phyloP scores from a whole-genome alignment of 345 rosid species.

The Murraya paniculata region DNA sequence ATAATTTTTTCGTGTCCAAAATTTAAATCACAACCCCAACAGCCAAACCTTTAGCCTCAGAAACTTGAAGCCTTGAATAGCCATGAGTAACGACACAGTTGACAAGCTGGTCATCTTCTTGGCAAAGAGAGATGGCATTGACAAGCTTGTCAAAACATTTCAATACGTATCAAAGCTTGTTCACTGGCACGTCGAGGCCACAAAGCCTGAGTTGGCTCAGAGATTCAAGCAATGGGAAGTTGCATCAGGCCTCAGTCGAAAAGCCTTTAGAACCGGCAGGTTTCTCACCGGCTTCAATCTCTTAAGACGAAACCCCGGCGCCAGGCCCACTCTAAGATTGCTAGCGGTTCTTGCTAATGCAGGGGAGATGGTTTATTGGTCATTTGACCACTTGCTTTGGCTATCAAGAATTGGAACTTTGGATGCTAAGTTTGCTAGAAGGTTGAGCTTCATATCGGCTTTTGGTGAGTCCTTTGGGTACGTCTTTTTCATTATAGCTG shows the following conservation, averaged over 20 bases:
- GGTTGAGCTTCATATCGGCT: conserved; percentile 92
- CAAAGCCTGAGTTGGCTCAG: conserved; percentile 47
- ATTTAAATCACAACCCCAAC: background rate
- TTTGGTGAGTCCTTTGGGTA: conserved; percentile 98
- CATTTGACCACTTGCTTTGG: conserved; percentile 95
- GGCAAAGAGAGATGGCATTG: conserved; percentile 95
- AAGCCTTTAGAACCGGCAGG: conserved; percentile 89
- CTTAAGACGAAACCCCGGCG: conserved; percentile 65
- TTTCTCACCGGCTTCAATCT: conserved; percentile 94
- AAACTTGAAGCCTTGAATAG: background rate
- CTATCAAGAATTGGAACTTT: conserved; percentile 78
- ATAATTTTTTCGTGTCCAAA: background rate
- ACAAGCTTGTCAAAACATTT: conserved; percentile 97
- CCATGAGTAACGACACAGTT: conserved; percentile 57
- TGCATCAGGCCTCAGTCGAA: conserved; percentile 88
- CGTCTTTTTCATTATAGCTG: conserved; percentile 65
- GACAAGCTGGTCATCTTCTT: conserved; percentile 92
- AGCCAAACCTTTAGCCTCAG: background rate
- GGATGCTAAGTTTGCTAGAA: conserved; percentile 58
- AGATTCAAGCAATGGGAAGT: conserved; percentile 92
- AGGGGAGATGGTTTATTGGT: conserved; percentile 95
- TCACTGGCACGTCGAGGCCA: conserved; percentile 62
- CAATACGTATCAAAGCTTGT: conserved; percentile 95
- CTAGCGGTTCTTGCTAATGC: conserved; percentile 76
- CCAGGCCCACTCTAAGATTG: conserved; percentile 42